Evolutionary conservation across 441 rosid genomes (phyloP).

Genomic region (Bocquillonia castaneifolia): DNA sequence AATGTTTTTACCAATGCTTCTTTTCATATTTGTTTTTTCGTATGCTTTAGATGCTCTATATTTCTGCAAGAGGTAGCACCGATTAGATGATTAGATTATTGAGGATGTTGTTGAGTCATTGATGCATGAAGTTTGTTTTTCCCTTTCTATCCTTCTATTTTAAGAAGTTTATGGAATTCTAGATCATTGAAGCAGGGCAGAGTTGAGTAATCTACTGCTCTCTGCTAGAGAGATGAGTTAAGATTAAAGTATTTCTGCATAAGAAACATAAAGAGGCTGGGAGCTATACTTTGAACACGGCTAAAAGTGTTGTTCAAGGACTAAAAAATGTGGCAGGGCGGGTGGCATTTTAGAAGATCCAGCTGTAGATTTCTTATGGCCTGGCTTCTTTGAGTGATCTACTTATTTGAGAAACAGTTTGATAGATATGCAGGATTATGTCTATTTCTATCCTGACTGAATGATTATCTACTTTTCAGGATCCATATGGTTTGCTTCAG

Average conservation of each 20-base stretch:
- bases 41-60: background rate
- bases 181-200: too few relatives aligned
- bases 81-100: too few relatives aligned
- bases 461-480: constrained; percentile 43
- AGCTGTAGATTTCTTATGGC: background rate
- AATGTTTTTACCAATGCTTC: background rate
- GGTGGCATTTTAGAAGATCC: background rate
- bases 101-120: too few relatives aligned
- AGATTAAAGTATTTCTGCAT: too few relatives aligned
- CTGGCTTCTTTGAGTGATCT: background rate
- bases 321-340: background rate
- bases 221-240: too few relatives aligned
- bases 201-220: too few relatives aligned
- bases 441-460: constrained; percentile 12
- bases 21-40: background rate
- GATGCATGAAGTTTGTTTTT: too few relatives aligned
- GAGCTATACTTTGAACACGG: background rate
- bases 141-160: too few relatives aligned
- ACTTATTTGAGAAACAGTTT: background rate
- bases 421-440: background rate
- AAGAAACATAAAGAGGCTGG: too few relatives aligned
- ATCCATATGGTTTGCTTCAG: constrained; percentile 95
- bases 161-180: too few relatives aligned
- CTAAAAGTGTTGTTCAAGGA: background rate
- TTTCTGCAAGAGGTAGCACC: too few relatives aligned